Base-by-base conservation (phyloP, 139 green algal genomes). In the Volvox reticuliferus region DNA sequence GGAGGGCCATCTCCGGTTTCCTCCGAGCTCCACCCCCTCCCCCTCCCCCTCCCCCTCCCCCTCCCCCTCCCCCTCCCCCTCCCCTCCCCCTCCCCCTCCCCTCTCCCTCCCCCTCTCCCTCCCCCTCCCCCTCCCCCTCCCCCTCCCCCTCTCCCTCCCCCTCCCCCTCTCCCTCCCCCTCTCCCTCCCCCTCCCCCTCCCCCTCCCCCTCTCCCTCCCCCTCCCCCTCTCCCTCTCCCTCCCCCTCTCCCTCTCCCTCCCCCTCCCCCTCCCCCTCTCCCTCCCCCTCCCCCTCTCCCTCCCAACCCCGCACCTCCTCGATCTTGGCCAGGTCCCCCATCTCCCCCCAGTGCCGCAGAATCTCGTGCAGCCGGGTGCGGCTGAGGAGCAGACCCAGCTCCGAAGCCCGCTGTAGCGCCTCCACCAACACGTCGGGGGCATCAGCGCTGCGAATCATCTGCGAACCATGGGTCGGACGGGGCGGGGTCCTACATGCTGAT, bases 301-400 rank as follows among this genome's bases (percentile, higher is more conserved):
- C 21, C 65, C 65, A 24, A 73, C 65, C 9, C 9, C 21, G 9
- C 26, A 89, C 89, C 90, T 93, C 65, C 36, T 93, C 90, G 0
- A 93, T 88, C 75, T 91, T 91, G 0, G 80, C 76, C 32, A 93
- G 84, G 19, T 93, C 90, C 9, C 80, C 73, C 18, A 21, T 30
- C n/a, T 69, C 63, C 24, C 90, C 90, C 90, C 90, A 93, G 17
- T 61, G 30, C 36, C 17, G 28, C 30, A 93, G 77, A 36, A 87
- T 61, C 62, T 88, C 84, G 80, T 91, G 84, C 28, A 93, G 33
- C 82, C 77, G 62, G 16, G 79, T 91, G 2, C 26, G 28, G 30
- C 67, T 73, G 24, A 93, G 91, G 76, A 91, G 67, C 85, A 93
- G 85, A 2, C 91, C 91, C 65, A 93, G 91, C 91, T 91, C 91